These are phyloP conservation scores for Pythium rhizo-oryzae DNA, from an alignment of 352 stramenopile genomes.

Conservation along the genomic window DNA sequence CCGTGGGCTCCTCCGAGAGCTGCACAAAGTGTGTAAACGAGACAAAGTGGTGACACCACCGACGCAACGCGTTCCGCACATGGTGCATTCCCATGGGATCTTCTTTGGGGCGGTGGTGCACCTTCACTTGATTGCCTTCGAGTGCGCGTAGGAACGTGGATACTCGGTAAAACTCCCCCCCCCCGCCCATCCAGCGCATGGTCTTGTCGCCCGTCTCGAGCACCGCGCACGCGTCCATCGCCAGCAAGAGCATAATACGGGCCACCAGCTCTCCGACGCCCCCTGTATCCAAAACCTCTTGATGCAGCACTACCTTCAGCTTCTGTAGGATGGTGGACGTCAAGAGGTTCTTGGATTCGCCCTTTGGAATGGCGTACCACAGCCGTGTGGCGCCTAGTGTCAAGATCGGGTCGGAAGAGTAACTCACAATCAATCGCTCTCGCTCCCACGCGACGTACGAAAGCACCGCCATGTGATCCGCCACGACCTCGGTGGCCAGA, in stretches of 20 bases:
- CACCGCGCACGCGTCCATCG: conserved; percentile 27
- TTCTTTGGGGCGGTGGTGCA: conserved; percentile 1
- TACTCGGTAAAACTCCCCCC: conserved; percentile 13
- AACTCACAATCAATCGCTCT: conserved; percentile 25
- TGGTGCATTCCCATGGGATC: no score
- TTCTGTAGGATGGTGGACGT: conserved; percentile 23
- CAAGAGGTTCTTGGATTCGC: conserved; percentile 7
- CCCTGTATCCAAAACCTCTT: conserved; percentile 30
- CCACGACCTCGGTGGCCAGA: conserved; percentile 25
- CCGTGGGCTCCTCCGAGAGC: conserved; percentile 20
- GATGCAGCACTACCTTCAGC: conserved; percentile 22
- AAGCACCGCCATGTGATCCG: conserved; percentile 33
- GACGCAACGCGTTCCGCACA: background rate
- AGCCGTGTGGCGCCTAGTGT: conserved; percentile 25
- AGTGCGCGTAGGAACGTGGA: conserved; percentile 13
- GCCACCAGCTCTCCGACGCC: conserved; percentile 25
- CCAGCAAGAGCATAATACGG: conserved; percentile 32
- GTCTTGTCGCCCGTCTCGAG: conserved; percentile 1
- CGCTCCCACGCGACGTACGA: conserved; percentile 26
- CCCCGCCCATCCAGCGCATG: background rate
- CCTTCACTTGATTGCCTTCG: background rate
- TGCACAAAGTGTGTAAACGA: conserved; percentile 37
- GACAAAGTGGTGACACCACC: conserved; percentile 4
- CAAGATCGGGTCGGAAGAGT: conserved; percentile 27
- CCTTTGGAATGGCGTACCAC: conserved; percentile 28